Base-by-base conservation (phyloP, 1,284 basidiomycete genomes). In the Fomitopsis pinicola region DNA sequence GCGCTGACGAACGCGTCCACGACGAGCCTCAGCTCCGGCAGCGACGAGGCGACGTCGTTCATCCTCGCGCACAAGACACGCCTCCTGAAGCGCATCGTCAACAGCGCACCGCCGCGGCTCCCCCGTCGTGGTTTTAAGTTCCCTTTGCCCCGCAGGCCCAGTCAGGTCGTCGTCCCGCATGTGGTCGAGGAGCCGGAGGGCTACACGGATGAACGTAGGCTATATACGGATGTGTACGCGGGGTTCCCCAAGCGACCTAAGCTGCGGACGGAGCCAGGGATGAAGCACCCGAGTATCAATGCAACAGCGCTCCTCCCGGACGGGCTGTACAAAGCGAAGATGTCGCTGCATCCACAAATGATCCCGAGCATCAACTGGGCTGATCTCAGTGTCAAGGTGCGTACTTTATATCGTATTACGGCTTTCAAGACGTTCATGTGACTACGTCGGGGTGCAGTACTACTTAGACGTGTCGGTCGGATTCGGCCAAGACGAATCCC, bases 191-290 rank as follows among this genome's bases (percentile, higher is more conserved):
- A 83, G 1, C 74, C 75, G 14, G 68, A 76, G 45, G 60, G 78
- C 2, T 54, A 82, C 44, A 76, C 76, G 8, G 80, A 86, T 58
- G 77, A 77, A n/a, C 77, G 76, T 33, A 82, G 78, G 2, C 67
- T 88, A 33, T 76, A 81, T 52, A 84, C 80, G 12, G 78, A 81
- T 57, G 76, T 89, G 53, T 81, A 75, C 53, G 79, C 86, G 48
- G 88, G 87, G 2, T 89, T 90, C 64, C 85, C 86, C 17, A 89
- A 89, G 64, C 81, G 87, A 17, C 85, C 87, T 6, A 77, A 85
- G 48, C 75, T 76, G 53, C 75, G 76, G 10, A 69, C 70, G 48
- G 70, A 69, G 36, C 65, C 71, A 8, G 62, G 72, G 40, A 64
- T 69, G 57, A 63, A 64, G 14, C 83, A 85, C 66, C 82, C 83